Evolutionary conservation across 73 alveolate genomes (phyloP).

Genomic region (Paramecium sexaurelia): DNA sequence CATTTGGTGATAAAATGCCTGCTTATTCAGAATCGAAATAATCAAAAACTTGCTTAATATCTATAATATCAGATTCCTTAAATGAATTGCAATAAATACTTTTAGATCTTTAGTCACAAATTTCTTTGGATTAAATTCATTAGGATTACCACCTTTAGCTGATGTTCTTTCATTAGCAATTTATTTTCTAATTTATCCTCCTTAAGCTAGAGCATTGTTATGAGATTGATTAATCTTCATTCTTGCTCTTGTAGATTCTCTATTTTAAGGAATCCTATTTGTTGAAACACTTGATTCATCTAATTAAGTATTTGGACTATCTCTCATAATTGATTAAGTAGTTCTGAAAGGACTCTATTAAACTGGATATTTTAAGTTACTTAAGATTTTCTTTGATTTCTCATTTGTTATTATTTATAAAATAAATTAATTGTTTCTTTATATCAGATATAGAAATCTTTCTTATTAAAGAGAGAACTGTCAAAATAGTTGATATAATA

Average conservation of each 20-base stretch:
- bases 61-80: constrained; percentile 35
- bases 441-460: neutral
- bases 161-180: constrained; percentile 12
- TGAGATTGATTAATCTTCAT: constrained; percentile 13
- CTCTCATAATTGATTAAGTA: neutral
- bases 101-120: constrained; percentile 44
- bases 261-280: neutral
- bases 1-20: constrained; percentile 44
- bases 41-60: constrained; percentile 45
- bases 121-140: constrained; percentile 58
- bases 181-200: neutral
- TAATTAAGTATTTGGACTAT: neutral
- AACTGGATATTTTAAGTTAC: neutral
- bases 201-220: neutral
- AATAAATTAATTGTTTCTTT: neutral
- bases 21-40: constrained; percentile 43
- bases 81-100: neutral
- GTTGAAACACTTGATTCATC: constrained; percentile 23
- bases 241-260: constrained; percentile 8
- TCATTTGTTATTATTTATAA: neutral
- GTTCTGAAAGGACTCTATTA: neutral
- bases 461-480: neutral
- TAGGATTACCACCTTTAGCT: constrained; percentile 11
- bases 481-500: neutral
- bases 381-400: neutral